A percentile compares a stretch with the other conserved stretches of the same genome.
phyloP scores from a whole-genome alignment of 768 basidiomycete species.

The Galerina sulciceps region DNA sequence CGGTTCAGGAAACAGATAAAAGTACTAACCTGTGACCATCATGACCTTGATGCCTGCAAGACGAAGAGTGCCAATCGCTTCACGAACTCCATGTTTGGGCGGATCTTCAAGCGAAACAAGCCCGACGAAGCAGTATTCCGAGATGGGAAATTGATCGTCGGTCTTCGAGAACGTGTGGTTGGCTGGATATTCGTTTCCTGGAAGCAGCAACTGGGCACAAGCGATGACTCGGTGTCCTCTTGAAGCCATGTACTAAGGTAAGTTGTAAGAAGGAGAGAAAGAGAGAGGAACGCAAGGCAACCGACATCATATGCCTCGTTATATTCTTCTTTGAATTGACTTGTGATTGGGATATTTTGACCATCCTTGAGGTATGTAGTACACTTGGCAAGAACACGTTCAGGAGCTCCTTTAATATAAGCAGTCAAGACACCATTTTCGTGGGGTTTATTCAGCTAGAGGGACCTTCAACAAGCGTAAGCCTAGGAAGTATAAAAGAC shows the following conservation, averaged over 20 bases:
- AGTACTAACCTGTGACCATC: slow-evolving; percentile 67
- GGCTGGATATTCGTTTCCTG: slow-evolving; percentile 48
- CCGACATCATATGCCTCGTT: slow-evolving; percentile 66
- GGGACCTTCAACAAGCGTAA: not conserved
- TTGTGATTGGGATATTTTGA: slow-evolving; percentile 48
- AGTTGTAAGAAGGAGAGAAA: slow-evolving; percentile 1
- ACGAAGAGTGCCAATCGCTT: slow-evolving; percentile 72
- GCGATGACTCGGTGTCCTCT: slow-evolving; percentile 76
- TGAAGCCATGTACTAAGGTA: slow-evolving; percentile 71
- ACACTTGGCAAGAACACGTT: slow-evolving; percentile 69
- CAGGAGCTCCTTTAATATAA: slow-evolving; percentile 73
- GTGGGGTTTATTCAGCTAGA: slow-evolving; percentile 62
- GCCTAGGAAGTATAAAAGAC: not conserved
- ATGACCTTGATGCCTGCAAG: slow-evolving; percentile 77
- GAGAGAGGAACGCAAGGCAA: not conserved
- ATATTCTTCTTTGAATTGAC: slow-evolving; percentile 56
- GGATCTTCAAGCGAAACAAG: slow-evolving; percentile 73
- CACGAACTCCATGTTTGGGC: slow-evolving; percentile 72
- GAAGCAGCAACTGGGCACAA: slow-evolving; percentile 65
- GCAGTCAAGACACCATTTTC: slow-evolving; percentile 49
- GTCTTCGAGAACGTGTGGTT: slow-evolving; percentile 58
- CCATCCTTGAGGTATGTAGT: slow-evolving; percentile 63
- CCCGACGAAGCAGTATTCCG: slow-evolving; percentile 66
- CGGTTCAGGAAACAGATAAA: not conserved
- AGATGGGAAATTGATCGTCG: slow-evolving; percentile 55